Base-by-base conservation (phyloP, 2,329 filamentous ascomycete species). In the Colletotrichum tropicale region DNA sequence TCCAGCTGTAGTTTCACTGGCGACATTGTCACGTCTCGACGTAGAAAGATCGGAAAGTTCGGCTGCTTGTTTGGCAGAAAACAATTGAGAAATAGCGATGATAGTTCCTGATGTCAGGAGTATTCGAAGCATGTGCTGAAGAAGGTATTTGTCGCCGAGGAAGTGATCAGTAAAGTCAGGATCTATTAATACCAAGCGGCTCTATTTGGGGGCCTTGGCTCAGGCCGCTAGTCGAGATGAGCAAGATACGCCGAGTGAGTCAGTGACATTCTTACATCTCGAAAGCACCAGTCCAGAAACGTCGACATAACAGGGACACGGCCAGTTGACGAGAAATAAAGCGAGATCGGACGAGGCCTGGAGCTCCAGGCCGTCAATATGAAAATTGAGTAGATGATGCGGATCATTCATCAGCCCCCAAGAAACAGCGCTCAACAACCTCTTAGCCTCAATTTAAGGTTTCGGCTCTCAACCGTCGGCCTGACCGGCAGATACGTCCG, bases 261-360 rank as follows among this genome's bases (percentile, higher is more conserved):
- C 43, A 52, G n/a, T 13, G 2, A 52, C 43, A 52, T 52, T 21
- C 1, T 1, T 0, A 21, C 10, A 13, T 12, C 10, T 52, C 43
- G 43, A 52, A 13, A 13, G n/a, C 43, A 3, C 18, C n/a, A 48
- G 18, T 3, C n/a, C n/a, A 48, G 43, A 21, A 21, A 13, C n/a
- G 13, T 48, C 43, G 9, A 48, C 3, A 13, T 21, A 13, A 48
- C 18, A 48, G 0, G 43, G n/a, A 48, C 3, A 48, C 43, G 0
- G n/a, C n/a, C n/a, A 9, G 43, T 13, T 1, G n/a, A 48, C 43
- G 43, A 48, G 43, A 48, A 48, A 48, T 21, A 21, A 21, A 48
- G 43, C 43, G 43, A 48, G 6, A 48, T 48, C n/a, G n/a, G 43
- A 48, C 43, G n/a, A 48, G 43, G 43, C 43, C 43, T 13, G 6